Evolutionary conservation across 345 rosid genomes (phyloP).

Genomic region (Gossypium longicalyx): DNA sequence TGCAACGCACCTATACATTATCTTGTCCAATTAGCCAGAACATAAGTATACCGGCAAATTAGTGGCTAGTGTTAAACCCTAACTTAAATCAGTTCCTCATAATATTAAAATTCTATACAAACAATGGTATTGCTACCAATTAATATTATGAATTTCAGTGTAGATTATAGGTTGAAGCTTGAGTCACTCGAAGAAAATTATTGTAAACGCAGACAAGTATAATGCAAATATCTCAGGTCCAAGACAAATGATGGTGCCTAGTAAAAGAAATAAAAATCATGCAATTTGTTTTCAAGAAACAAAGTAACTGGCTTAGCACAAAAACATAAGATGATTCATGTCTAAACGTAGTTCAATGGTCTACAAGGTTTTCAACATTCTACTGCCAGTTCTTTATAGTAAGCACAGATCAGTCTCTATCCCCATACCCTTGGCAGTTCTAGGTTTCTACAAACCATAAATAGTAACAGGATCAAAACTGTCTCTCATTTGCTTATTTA

Average conservation of each 20-base stretch:
- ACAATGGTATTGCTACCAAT: neutral
- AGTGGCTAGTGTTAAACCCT: neutral
- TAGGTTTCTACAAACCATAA: neutral
- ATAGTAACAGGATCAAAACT: neutral
- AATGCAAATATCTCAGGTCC: neutral
- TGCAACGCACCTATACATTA: neutral
- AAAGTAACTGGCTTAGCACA: neutral
- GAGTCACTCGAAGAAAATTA: neutral
- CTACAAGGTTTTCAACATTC: neutral
- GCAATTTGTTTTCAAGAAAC: neutral
- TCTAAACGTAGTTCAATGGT: neutral
- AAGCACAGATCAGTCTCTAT: neutral
- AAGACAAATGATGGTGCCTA: neutral
- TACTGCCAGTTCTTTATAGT: neutral
- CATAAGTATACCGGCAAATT: neutral
- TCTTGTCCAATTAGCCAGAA: slow-evolving; percentile 4
- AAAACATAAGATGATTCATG: neutral
- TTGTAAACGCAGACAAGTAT: neutral
- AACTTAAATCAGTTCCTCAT: slow-evolving; percentile 5
- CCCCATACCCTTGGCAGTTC: neutral
- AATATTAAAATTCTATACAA: neutral
- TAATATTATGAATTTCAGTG: neutral
- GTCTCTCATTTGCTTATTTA: neutral
- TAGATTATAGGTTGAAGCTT: neutral
- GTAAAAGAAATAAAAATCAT: neutral